Evolutionary conservation across 148 eudicot genomes (phyloP).

Genomic region (Rhododendron vialii): DNA sequence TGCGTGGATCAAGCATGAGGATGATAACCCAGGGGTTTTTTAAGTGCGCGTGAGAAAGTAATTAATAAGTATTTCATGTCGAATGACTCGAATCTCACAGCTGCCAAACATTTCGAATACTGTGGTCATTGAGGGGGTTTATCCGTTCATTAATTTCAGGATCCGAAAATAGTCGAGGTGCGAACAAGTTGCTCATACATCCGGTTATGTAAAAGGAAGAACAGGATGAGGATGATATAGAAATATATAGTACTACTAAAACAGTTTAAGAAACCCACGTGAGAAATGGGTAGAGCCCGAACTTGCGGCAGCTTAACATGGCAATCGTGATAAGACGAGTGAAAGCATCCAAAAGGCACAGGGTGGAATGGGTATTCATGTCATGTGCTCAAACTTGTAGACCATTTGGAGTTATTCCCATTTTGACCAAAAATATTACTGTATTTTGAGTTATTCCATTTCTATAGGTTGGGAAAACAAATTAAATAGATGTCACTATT

Average conservation of each 20-base stretch:
- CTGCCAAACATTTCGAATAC: no score
- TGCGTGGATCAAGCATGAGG: neutral
- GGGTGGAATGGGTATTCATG: neutral
- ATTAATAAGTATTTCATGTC: neutral
- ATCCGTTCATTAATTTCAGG: no score
- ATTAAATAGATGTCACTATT: neutral
- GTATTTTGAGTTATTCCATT: neutral
- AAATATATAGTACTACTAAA: neutral
- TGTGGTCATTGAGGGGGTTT: neutral
- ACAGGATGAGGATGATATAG: neutral
- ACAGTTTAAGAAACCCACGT: neutral
- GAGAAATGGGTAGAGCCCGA: neutral
- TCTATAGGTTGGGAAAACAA: neutral
- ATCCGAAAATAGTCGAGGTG: no score
- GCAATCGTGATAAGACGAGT: neutral
- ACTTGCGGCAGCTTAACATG: neutral
- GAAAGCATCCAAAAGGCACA: neutral
- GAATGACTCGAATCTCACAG: no score
- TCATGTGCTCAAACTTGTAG: neutral
- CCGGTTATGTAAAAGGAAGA: no score
- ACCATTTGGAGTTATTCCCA: neutral
- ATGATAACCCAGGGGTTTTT: neutral
- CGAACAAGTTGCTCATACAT: neutral
- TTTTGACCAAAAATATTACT: neutral
- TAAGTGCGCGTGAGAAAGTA: neutral